Evolutionary conservation across 164 flowering plant species (phyloP), one percentile per base, ranked within the genome.

Genomic region (Vitis amurensis): DNA sequence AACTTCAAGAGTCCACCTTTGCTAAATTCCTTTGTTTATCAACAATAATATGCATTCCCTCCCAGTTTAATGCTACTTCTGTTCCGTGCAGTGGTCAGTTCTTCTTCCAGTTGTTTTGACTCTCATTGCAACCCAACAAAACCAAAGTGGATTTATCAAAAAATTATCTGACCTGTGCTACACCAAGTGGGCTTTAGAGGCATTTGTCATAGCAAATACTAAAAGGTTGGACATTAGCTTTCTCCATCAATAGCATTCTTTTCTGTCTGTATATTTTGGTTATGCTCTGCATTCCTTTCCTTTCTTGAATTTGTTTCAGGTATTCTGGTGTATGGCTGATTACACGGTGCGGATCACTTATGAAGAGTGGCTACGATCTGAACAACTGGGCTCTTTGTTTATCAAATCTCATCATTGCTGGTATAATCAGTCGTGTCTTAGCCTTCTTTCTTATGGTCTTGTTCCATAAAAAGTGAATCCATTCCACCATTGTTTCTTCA

Each of bases 81-180:
- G 27, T 67, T 51, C 71, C 30, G 58, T 81, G 83, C 91, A 95
- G 99, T 95, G 96, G 97, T 91, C 93, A 23, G 97, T 90, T 68
- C 89, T 95, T 58, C 91, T 95, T 71, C 99, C 99, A 16, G 99
- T 95, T 68, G 99, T 95, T 71, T 79, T 95, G 77, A 93, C 97
- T 66, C 97, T 95, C 47, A 71, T 93, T n/a, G 91, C 98, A 69
- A 93, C 87, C 63, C 84, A 86, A 72, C 73, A 80, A 50, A 73
- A 58, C 2, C 57, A 65, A 50, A 71, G 71, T 72, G 68, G 37
- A 15, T 7, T 77, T 68, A 64, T 77, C 73, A 70, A 76, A 62
- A 9, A 8, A 47, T 11, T 90, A 27, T 80, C 82, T 52, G 53
- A 89, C n/a, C 55, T 88, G 63, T 90, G 91, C 86, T 95, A 90